Conservation (phyloP, 306 rosid genomes). For the Chamaecrista fasciculata region DNA sequence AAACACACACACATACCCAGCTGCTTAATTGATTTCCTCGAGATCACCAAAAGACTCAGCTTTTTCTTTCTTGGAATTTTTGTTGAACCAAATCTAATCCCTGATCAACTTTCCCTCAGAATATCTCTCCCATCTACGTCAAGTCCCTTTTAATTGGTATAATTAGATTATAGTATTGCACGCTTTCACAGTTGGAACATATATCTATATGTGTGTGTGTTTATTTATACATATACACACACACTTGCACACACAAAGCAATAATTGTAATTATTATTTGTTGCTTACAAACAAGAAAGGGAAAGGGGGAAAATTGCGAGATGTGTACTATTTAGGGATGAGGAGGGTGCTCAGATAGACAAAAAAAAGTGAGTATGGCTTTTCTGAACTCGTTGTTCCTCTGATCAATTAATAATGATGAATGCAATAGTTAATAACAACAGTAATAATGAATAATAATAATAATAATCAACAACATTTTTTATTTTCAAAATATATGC, state of each 20-base stretch:
- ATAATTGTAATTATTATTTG: not conserved
- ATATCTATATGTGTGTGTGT: too few relatives aligned
- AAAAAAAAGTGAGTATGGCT: slow-evolving; percentile 41
- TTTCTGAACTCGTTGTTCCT: slow-evolving; percentile 38
- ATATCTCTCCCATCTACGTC: slow-evolving; percentile 28
- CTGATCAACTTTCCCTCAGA: slow-evolving; percentile 40
- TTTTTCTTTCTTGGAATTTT: slow-evolving; percentile 44
- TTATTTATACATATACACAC: too few relatives aligned
- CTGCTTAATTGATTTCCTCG: slow-evolving; percentile 42
- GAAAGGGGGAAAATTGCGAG: slow-evolving; percentile 14
- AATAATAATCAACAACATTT: too few relatives aligned
- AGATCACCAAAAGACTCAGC: slow-evolving; percentile 43
- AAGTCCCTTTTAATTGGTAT: slow-evolving; percentile 29
- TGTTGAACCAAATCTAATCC: slow-evolving; percentile 47
- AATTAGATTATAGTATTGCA: not conserved
- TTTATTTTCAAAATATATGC: slow-evolving; percentile 72
- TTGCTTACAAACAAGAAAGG: slow-evolving; percentile 13
- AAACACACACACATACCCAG: not conserved
- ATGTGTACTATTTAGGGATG: slow-evolving; percentile 34
- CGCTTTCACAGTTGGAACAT: slow-evolving; percentile 23
- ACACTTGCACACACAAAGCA: not conserved
- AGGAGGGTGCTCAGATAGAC: too few relatives aligned
- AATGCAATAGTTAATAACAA: slow-evolving; percentile 29
- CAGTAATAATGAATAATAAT: not conserved
- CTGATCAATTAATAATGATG: slow-evolving; percentile 22